These are phyloP conservation scores for Exophiala spinifera DNA, from an alignment of 2,329 filamentous ascomycete genomes.

Conservation along the genomic window DNA sequence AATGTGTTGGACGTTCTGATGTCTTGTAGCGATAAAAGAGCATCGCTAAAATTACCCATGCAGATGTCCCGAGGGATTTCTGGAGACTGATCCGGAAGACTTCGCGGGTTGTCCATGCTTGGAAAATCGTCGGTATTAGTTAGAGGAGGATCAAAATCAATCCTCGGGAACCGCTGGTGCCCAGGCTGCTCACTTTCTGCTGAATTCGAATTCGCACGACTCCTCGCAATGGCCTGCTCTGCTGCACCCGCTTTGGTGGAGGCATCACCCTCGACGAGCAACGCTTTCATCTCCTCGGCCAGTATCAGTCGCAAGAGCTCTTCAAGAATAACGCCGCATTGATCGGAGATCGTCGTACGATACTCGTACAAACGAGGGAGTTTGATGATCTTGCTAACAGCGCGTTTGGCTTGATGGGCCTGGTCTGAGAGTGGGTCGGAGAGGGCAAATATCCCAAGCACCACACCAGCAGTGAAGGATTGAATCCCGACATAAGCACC, in stretches of 20 bases:
- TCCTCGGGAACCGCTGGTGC: background rate
- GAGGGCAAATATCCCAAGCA: slow-evolving; percentile 43
- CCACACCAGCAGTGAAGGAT: slow-evolving; percentile 46
- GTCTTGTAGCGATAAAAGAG: slow-evolving; percentile 21
- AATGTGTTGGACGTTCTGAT: slow-evolving; percentile 9
- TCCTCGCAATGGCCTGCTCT: background rate
- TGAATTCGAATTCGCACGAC: too few species aligned
- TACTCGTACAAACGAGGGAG: slow-evolving; percentile 17
- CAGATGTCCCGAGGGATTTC: slow-evolving; percentile 11
- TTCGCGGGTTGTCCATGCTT: background rate
- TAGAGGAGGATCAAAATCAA: background rate
- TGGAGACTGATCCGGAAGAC: slow-evolving; percentile 4
- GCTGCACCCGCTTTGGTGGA: background rate
- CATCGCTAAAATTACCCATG: slow-evolving; percentile 22
- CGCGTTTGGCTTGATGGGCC: slow-evolving; percentile 44
- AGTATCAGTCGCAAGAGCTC: slow-evolving; percentile 20
- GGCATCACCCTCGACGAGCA: slow-evolving; percentile 8
- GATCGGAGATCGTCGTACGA: slow-evolving; percentile 19
- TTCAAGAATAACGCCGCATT: slow-evolving; percentile 20
- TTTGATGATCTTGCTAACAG: slow-evolving; percentile 31
- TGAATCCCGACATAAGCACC: slow-evolving; percentile 47
- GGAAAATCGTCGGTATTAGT: background rate
- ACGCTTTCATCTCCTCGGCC: slow-evolving; percentile 20
- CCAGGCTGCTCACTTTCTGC: background rate
- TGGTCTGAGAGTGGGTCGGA: slow-evolving; percentile 44